A percentile compares a stretch with the other conserved stretches of the same genome.
These are phyloP conservation scores for Teunomyces barrocoloradensis DNA, from an alignment of 805 yeast genomes.

Conservation along the genomic window DNA sequence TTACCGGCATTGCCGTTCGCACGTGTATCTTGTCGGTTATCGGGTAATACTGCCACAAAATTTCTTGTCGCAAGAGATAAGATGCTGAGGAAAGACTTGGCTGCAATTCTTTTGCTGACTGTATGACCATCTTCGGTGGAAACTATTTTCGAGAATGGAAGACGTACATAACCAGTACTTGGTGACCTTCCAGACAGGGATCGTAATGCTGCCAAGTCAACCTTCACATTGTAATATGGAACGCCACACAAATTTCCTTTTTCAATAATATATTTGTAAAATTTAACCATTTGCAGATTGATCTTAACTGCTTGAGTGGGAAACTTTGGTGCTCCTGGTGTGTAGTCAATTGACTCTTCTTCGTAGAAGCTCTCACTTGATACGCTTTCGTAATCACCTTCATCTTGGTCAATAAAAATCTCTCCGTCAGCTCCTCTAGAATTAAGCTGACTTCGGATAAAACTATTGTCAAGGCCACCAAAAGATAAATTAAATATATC, in stretches of 20 bases:
- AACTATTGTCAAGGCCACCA: constrained; percentile 15
- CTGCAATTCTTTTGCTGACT: constrained; percentile 22
- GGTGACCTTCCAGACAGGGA: background rate
- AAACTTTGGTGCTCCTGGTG: constrained; percentile 8
- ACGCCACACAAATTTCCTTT: constrained; percentile 3
- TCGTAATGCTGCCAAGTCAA: background rate
- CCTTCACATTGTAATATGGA: background rate
- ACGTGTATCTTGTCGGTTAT: background rate
- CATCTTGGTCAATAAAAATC: background rate
- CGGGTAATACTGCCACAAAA: background rate
- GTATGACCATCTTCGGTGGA: constrained; percentile 6
- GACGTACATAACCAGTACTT: background rate
- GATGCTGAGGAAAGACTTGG: constrained; percentile 26
- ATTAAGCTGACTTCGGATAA: background rate
- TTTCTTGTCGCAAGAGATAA: constrained; percentile 21
- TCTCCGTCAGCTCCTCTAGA: background rate
- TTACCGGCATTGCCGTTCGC: background rate
- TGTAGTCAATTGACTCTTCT: constrained; percentile 5
- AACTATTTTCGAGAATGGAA: background rate
- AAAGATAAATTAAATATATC: constrained; percentile 22
- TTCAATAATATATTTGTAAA: constrained; percentile 10
- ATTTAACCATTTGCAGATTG: constrained; percentile 10
- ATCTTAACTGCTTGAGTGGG: constrained; percentile 5
- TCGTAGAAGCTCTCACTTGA: background rate
- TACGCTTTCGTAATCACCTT: constrained; percentile 5